Evolutionary conservation across 345 rosid genomes (phyloP), one percentile per base, ranked within the genome.

Genomic region (Salix suchowensis): DNA sequence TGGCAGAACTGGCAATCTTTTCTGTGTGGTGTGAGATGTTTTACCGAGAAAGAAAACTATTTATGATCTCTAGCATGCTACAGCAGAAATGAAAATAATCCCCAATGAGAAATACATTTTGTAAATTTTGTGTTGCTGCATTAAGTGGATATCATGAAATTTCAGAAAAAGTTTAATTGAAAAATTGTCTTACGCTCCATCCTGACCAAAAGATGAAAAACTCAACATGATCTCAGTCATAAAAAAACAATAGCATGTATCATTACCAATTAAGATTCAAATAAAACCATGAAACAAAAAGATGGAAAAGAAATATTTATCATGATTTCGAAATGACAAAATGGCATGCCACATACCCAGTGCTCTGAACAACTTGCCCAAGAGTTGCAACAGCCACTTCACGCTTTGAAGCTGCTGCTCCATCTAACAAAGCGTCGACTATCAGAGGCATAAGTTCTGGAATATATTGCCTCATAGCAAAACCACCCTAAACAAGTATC

Each of bases 371-470:
- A 85, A 96, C 98, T 83, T 93, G 98, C 69, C 99, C 99, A 84
- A 96, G 94, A 67, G 99, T 96, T 85, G 96, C 82, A 80, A 96
- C 98, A 74, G 98, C 99, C 85, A 93, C 96, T 88, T 96, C 99
- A 67, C 99, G 97, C 83, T 92, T 96, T 74, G 93, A 69, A 65
- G 87, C 97, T 71, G 98, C 93, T 67, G 99, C 98, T 76, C 98
- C 99, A 91, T 96, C 99, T 94, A 87, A 82, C 67, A 96, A 78
- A 81, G 97, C 99, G 19, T 96, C 99, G 82, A 96, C 98, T 83
- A 96, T 92, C 78, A 93, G 81, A 62, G 99, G 99, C 99, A 96
- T 96, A 76, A 96, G 92, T 82, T 92, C 98, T 6, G 94, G 84
- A 68, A 96, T 89, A 77, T 96, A 96, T 83, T 84, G 90, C 76